Percentiles rank a stretch among this genome's conserved stretches.
phyloP scores from a whole-genome alignment of 2,329 filamentous ascomycete species.

The Rutstroemia sydowiana region DNA sequence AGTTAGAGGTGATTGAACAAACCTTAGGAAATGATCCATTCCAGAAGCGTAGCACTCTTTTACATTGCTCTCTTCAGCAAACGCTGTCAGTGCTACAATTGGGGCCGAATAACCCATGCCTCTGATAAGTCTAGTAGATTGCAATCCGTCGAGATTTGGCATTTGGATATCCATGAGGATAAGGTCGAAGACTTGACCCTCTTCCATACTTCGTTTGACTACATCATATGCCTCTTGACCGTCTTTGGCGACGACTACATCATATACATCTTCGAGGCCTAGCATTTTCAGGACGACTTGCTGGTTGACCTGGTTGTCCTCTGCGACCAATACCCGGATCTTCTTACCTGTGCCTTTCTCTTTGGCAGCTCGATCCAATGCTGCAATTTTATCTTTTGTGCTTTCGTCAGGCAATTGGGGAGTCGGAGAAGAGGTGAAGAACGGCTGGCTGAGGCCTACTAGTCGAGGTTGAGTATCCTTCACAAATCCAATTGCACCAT shows the following conservation, averaged over 20 bases:
- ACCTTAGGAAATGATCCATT: constrained; percentile 77
- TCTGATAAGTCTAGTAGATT: constrained; percentile 78
- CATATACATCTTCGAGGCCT: constrained; percentile 73
- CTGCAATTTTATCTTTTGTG: constrained; percentile 53
- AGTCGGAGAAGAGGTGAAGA: constrained; percentile 44
- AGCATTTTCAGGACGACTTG: constrained; percentile 56
- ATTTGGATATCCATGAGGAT: constrained; percentile 97
- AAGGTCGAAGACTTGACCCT: constrained; percentile 66
- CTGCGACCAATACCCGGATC: constrained; percentile 77
- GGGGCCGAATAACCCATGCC: constrained; percentile 80
- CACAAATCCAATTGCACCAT: constrained; percentile 34
- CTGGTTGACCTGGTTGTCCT: constrained; percentile 63
- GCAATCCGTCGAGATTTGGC: constrained; percentile 85
- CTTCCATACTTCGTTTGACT: constrained; percentile 75
- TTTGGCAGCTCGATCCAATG: constrained; percentile 59
- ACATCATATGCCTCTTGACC: constrained; percentile 82
- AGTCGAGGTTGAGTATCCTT: constrained; percentile 67
- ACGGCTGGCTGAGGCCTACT: constrained; percentile 75
- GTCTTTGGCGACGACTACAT: constrained; percentile 81
- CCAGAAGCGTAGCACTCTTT: constrained; percentile 81
- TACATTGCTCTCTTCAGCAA: constrained; percentile 83
- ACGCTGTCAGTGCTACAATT: constrained; percentile 86
- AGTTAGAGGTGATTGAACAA: no score
- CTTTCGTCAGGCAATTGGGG: constrained; percentile 10
- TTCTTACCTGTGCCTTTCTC: constrained; percentile 50